Evolutionary conservation across 2,329 filamentous ascomycete genomes (phyloP).

Genomic region (Colletotrichum sublineola): DNA sequence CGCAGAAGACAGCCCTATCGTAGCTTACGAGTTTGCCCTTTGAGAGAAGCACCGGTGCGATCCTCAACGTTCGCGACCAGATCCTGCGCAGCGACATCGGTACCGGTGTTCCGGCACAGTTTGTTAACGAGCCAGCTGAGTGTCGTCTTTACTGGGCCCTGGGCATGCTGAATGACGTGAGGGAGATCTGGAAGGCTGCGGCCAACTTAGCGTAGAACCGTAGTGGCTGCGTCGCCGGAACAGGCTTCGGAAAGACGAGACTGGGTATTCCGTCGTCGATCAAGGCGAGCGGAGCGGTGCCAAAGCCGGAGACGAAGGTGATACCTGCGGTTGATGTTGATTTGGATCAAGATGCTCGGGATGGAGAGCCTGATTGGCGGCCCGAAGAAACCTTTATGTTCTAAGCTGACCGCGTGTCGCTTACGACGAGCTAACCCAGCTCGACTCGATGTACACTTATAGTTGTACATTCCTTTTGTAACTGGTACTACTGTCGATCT

Average conservation of each 20-base stretch:
- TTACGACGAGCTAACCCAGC: background rate
- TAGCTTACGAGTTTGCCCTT: slow-evolving; percentile 49
- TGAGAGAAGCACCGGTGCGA: slow-evolving; percentile 50
- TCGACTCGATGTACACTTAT: no score
- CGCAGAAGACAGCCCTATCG: slow-evolving; percentile 47
- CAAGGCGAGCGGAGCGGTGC: background rate
- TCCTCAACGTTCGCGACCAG: slow-evolving; percentile 56
- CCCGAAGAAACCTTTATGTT: background rate
- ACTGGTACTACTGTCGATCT: background rate
- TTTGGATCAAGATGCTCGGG: background rate
- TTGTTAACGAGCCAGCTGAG: slow-evolving; percentile 61
- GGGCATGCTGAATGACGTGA: slow-evolving; percentile 60
- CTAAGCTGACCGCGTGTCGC: background rate
- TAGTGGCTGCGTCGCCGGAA: slow-evolving; percentile 51
- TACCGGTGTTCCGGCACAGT: slow-evolving; percentile 61
- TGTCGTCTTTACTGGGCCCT: slow-evolving; percentile 66
- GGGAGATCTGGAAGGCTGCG: slow-evolving; percentile 61
- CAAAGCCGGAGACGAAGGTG: background rate
- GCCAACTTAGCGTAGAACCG: slow-evolving; percentile 56
- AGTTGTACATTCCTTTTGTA: background rate
- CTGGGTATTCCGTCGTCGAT: background rate
- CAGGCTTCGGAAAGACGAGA: background rate
- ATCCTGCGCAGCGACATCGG: slow-evolving; percentile 52
- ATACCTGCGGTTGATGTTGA: background rate
- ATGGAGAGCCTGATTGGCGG: background rate